Percentiles rank a stretch among this genome's conserved stretches.
phyloP scores from a whole-genome alignment of 768 basidiomycete genomes.

The Boletales sp. region DNA sequence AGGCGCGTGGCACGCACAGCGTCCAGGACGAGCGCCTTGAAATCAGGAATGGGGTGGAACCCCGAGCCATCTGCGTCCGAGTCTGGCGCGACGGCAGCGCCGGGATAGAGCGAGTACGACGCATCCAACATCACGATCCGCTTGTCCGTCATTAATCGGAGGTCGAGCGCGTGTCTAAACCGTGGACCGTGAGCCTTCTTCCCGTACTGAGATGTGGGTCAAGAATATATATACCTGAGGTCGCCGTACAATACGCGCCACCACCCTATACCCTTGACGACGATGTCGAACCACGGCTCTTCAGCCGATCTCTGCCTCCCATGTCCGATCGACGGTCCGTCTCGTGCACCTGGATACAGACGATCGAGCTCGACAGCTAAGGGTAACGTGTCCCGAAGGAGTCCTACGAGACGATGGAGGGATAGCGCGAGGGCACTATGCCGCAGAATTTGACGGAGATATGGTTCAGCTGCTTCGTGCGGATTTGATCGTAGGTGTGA shows the following conservation, averaged over 20 bases:
- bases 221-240: constrained; percentile 37
- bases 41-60: constrained; percentile 59
- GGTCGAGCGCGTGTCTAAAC: constrained; percentile 70
- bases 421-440: constrained; percentile 65
- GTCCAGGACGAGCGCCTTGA: constrained; percentile 47
- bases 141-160: constrained; percentile 65
- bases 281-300: constrained; percentile 50
- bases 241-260: constrained; percentile 72
- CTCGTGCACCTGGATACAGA: constrained; percentile 37
- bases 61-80: constrained; percentile 25
- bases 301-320: constrained; percentile 11
- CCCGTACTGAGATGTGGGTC: not conserved
- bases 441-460: constrained; percentile 67
- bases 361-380: constrained; percentile 68
- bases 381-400: constrained; percentile 75
- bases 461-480: constrained; percentile 75
- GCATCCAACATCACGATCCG: constrained; percentile 74
- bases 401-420: constrained; percentile 59
- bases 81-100: not conserved
- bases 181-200: not conserved
- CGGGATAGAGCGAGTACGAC: constrained; percentile 53
- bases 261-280: constrained; percentile 81
- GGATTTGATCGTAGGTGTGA: constrained; percentile 48
- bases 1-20: constrained; percentile 39
- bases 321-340: constrained; percentile 3